Percentiles rank a stretch among this genome's conserved stretches.
Evolutionary conservation across 2,329 filamentous ascomycete species (phyloP).

Genomic region (Trichoderma harzianum): DNA sequence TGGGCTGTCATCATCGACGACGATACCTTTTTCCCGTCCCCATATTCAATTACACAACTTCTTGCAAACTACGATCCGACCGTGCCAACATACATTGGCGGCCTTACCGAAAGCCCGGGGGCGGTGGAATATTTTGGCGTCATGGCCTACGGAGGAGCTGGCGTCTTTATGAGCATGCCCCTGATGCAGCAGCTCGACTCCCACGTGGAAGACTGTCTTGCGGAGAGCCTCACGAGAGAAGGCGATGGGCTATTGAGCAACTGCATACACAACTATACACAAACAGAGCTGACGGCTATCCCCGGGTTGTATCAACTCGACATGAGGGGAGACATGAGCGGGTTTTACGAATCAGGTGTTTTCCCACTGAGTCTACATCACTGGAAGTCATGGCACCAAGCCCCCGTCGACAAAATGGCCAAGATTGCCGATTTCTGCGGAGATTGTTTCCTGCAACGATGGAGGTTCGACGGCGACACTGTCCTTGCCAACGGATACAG

Average conservation of each 20-base stretch:
- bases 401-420: conserved; percentile 31
- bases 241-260: conserved; percentile 57
- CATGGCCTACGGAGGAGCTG: conserved; percentile 61
- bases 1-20: conserved; percentile 61
- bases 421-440: conserved; percentile 44
- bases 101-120: conserved; percentile 53
- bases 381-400: conserved; percentile 60
- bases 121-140: conserved; percentile 52
- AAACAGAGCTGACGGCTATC: conserved; percentile 53
- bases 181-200: conserved; percentile 47
- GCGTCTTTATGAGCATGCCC: conserved; percentile 54
- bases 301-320: conserved; percentile 57
- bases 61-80: conserved; percentile 48
- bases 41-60: conserved; percentile 47
- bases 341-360: conserved; percentile 58
- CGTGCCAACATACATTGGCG: conserved; percentile 51
- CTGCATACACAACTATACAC: conserved; percentile 55
- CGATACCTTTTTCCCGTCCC: conserved; percentile 60
- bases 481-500: conserved; percentile 60
- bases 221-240: conserved; percentile 36
- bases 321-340: conserved; percentile 50
- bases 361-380: conserved; percentile 58
- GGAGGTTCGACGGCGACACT: conserved; percentile 44
- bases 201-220: conserved; percentile 48
- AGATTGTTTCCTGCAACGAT: conserved; percentile 57